Conservation (phyloP, 768 basidiomycete species). For the Fistulinella prunicolor region DNA sequence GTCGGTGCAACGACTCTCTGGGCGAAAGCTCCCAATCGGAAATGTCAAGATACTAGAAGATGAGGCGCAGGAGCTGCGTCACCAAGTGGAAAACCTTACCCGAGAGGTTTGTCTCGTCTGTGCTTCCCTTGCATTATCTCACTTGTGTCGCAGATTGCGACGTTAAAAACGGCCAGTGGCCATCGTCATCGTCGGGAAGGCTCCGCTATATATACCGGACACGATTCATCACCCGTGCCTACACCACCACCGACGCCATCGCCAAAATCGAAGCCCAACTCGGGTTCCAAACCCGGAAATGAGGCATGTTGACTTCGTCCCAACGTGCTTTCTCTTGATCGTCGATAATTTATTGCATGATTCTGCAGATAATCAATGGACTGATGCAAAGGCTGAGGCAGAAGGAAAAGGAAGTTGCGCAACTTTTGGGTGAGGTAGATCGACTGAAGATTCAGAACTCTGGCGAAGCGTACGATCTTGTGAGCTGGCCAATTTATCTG, state of each 20-base stretch:
- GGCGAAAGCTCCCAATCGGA: constrained; percentile 56
- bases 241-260: constrained; percentile 17
- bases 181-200: constrained; percentile 13
- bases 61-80: constrained; percentile 58
- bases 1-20: constrained; percentile 68
- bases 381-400: constrained; percentile 76
- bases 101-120: constrained; percentile 52
- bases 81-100: constrained; percentile 58
- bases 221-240: constrained; percentile 2
- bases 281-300: constrained; percentile 46
- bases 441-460: constrained; percentile 57
- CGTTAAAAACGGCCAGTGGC: neutral
- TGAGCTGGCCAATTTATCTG: constrained; percentile 34
- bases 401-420: constrained; percentile 82
- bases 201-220: constrained; percentile 15
- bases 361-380: constrained; percentile 57
- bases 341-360: neutral
- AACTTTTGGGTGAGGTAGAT: constrained; percentile 71
- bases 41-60: constrained; percentile 45
- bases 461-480: constrained; percentile 55
- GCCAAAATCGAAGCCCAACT: constrained; percentile 34
- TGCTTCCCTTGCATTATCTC: neutral
- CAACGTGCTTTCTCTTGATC: neutral
- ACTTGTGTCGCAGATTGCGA: constrained; percentile 7
- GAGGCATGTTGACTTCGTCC: constrained; percentile 44